A percentile compares a stretch with the other conserved stretches of the same genome.
Evolutionary conservation across 106 monocot species (phyloP).

Genomic region (Cymbidium sinense): DNA sequence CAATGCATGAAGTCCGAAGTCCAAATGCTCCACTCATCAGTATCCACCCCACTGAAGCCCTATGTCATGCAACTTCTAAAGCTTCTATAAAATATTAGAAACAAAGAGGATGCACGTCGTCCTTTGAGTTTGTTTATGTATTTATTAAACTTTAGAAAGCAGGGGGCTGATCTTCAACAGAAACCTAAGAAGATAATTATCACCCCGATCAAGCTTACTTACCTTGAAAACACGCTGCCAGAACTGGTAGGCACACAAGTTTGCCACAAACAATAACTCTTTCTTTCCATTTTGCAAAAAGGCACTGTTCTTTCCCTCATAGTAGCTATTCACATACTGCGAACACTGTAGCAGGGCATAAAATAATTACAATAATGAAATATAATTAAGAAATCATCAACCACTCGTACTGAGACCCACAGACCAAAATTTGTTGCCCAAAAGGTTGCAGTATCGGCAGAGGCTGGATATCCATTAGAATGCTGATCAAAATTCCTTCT

Average conservation of each 20-base stretch:
- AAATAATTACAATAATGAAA: conserved; percentile 4
- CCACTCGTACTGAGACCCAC: not conserved
- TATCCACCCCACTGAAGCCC: not conserved
- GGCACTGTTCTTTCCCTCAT: conserved; percentile 15
- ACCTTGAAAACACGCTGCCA: conserved; percentile 84
- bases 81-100: too few relatives aligned
- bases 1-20: not conserved
- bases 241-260: conserved; percentile 75
- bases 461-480: conserved; percentile 70
- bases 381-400: not conserved
- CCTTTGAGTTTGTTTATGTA: too few relatives aligned
- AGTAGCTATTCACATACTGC: conserved; percentile 43
- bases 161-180: too few relatives aligned
- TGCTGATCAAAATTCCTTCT: conserved; percentile 65
- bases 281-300: conserved; percentile 37
- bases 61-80: too few relatives aligned
- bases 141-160: too few relatives aligned
- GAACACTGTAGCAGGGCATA: conserved; percentile 25
- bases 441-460: conserved; percentile 74
- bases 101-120: too few relatives aligned
- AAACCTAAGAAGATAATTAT: not conserved
- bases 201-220: not conserved
- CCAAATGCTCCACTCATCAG: not conserved
- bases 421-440: conserved; percentile 53
- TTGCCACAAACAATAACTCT: conserved; percentile 52